Evolutionary conservation across 1,284 basidiomycete species (phyloP), one percentile per base, ranked within the genome.

Genomic region (Golubevia sp.): DNA sequence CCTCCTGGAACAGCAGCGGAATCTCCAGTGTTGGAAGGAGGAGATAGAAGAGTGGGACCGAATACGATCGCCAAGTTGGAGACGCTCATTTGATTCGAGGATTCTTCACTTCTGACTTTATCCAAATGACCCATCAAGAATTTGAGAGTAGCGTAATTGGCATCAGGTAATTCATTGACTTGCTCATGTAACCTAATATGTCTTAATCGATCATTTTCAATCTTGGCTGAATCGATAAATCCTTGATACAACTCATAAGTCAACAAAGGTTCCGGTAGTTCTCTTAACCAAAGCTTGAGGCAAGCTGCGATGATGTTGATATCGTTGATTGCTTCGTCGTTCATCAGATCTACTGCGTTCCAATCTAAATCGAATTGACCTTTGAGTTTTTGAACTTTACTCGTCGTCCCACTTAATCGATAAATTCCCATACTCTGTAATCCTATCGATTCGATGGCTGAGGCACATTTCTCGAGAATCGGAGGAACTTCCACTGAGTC

Each of bases 111-210:
- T n/a, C 68, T 70, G 18, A 83, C 64, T 25, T 88, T 90, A 86
- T 97, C 88, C 65, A 99, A 85, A 85, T 99, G 96, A 8, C 91
- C 94, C 88, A 99, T 89, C 80, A 99, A 91, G 84, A 89, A 97
- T 84, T 98, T 98, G 59, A 99, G 87, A 1, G 96, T 97, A 0
- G 97, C 93, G 79, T 99, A 99, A 85, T 99, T 97, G 13, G 97
- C 89, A 85, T 99, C 96, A 2, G 96, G 97, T 58, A 99, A 87
- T 73, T 97, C 95, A 80, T 99, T 99, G 56, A 99, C 95, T 58
- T 92, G 90, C 83, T 99, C 96, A 77, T 99, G 96, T 63, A 99
- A 86, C 56, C 94, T 89, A 70, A 98, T 97, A 78, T 98, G 95
- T 67, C 95, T 88, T 70, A 97, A 85, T 59, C 95, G 89, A 74